Evolutionary conservation across 2,329 filamentous ascomycete genomes (phyloP).

Genomic region (Pseudopyrenochaeta lycopersici): DNA sequence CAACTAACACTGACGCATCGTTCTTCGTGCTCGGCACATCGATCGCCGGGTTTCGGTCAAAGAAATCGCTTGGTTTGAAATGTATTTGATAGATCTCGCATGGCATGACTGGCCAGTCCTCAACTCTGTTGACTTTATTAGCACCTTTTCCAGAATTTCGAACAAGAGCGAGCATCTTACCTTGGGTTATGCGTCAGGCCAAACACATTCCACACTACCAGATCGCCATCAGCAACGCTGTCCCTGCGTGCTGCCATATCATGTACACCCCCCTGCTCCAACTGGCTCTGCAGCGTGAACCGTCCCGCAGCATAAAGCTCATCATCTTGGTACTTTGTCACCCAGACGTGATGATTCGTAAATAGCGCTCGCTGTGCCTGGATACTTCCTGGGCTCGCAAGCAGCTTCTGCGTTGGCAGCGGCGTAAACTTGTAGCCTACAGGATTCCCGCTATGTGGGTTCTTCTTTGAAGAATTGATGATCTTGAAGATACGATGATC

Average conservation of each 20-base stretch:
- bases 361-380: constrained; percentile 59
- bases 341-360: constrained; percentile 62
- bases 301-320: constrained; percentile 61
- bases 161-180: constrained; percentile 8
- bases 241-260: constrained; percentile 56
- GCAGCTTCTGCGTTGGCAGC: constrained; percentile 59
- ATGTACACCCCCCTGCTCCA: constrained; percentile 55
- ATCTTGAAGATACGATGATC: constrained; percentile 66
- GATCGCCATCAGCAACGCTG: constrained; percentile 54
- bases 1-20: constrained; percentile 37
- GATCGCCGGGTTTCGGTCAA: constrained; percentile 61
- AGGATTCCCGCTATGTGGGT: constrained; percentile 56
- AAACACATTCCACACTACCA: constrained; percentile 62
- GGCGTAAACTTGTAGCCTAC: constrained; percentile 61
- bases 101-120: constrained; percentile 63
- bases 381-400: constrained; percentile 56
- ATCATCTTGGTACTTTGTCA: constrained; percentile 62
- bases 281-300: constrained; percentile 57
- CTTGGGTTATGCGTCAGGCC: constrained; percentile 62
- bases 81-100: constrained; percentile 59
- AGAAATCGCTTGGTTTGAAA: constrained; percentile 63
- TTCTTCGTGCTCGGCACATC: constrained; percentile 59
- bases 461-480: constrained; percentile 57
- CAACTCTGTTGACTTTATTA: constrained; percentile 31
- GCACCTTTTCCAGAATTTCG: neutral